These are phyloP conservation scores for Fraxinus paxiana DNA, from an alignment of 305 asterid genomes.

Conservation along the genomic window DNA sequence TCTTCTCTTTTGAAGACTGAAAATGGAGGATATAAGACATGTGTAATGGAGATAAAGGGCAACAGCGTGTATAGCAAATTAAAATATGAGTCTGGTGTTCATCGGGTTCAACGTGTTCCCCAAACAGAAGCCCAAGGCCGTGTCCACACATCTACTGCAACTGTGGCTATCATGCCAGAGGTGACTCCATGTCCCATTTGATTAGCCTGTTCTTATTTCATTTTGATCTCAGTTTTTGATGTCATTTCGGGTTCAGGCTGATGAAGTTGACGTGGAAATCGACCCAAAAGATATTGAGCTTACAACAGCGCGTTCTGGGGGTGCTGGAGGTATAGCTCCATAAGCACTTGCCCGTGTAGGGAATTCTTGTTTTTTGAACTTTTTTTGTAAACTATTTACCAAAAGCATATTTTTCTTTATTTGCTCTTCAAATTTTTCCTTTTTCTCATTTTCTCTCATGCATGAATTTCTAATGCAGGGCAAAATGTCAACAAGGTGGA, in stretches of 20 bases:
- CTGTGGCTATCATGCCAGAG: constrained; percentile 99
- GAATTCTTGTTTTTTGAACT: not conserved
- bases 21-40: constrained; percentile 84
- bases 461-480: constrained; percentile 53
- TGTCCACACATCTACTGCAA: constrained; percentile 93
- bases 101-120: constrained; percentile 98
- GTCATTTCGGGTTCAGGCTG: constrained; percentile 57
- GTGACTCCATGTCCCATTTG: constrained; percentile 33
- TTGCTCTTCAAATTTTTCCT: constrained; percentile 6
- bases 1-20: constrained; percentile 54
- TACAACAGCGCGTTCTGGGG: constrained; percentile 94
- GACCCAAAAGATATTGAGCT: constrained; percentile 96
- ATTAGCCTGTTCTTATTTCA: not conserved
- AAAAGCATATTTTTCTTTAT: not conserved
- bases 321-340: constrained; percentile 84
- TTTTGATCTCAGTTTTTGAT: constrained; percentile 17
- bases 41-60: constrained; percentile 92
- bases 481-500: constrained; percentile 99
- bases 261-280: constrained; percentile 94
- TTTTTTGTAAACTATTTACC: constrained; percentile 1
- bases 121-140: constrained; percentile 97
- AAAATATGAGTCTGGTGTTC: constrained; percentile 95
- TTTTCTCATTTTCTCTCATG: constrained; percentile 14
- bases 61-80: constrained; percentile 84
- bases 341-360: not conserved